Conservation (phyloP, 78 protist species). For the Emiliania huxleyi region DNA sequence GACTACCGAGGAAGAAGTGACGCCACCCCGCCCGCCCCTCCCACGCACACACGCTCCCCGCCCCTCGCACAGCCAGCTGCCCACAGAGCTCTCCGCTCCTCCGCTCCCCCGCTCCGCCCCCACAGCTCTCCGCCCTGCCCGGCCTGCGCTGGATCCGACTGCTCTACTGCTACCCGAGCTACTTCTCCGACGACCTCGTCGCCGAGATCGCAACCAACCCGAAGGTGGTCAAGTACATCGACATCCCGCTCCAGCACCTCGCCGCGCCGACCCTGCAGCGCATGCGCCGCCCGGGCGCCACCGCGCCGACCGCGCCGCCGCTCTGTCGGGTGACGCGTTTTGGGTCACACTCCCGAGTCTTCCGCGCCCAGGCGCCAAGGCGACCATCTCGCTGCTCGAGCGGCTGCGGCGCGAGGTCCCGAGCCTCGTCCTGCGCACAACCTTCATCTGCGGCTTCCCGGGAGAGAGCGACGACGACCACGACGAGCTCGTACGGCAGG, state of each 20-base stretch:
- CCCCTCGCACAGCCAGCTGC: no score
- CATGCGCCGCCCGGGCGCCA: conserved; percentile 19
- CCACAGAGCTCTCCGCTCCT: no score
- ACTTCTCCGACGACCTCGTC: not conserved
- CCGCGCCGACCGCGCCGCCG: no score
- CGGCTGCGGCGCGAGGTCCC: not conserved
- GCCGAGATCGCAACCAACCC: not conserved
- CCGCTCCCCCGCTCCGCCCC: no score
- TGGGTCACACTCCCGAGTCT: not conserved
- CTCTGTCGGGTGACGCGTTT: no score
- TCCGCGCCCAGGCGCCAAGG: not conserved
- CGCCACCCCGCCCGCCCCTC: no score
- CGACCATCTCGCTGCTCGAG: not conserved
- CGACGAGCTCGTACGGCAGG: not conserved
- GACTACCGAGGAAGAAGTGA: no score
- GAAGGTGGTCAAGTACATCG: conserved; percentile 36
- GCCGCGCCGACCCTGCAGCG: not conserved
- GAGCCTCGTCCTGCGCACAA: conserved; percentile 18
- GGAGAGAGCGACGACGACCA: not conserved
- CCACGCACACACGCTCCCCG: no score
- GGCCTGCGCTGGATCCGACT: conserved; percentile 19
- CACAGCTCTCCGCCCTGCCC: not conserved
- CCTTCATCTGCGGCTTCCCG: conserved; percentile 23
- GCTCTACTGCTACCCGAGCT: conserved; percentile 33
- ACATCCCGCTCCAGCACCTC: conserved; percentile 37